Conservation (phyloP, 2,329 filamentous ascomycete species). For the Bertia moriformis region DNA sequence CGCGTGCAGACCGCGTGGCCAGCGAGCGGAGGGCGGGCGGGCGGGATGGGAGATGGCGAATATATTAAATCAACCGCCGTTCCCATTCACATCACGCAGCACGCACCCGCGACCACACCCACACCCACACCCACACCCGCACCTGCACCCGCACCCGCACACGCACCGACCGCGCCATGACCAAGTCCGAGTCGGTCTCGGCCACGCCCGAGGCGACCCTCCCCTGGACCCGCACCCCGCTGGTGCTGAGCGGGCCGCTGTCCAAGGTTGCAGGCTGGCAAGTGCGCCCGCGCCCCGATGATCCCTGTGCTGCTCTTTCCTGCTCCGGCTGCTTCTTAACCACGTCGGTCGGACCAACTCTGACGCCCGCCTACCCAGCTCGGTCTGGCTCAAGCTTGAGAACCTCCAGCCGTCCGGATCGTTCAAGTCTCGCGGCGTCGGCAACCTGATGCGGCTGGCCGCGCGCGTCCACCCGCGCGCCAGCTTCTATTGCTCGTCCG, state of each 20-base stretch:
- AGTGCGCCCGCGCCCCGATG: constrained; percentile 9
- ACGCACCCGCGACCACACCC: too few relatives aligned
- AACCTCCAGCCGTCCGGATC: constrained; percentile 72
- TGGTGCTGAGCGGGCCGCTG: constrained; percentile 50
- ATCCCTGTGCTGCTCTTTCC: background rate
- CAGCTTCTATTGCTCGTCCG: constrained; percentile 62
- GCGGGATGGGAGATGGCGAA: too few relatives aligned
- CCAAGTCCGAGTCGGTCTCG: too few relatives aligned
- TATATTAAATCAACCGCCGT: background rate
- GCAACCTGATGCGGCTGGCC: constrained; percentile 50
- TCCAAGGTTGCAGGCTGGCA: constrained; percentile 62
- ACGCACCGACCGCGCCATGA: too few relatives aligned
- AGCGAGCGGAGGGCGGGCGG: too few relatives aligned
- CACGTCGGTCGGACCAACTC: constrained; percentile 3
- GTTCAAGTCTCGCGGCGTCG: constrained; percentile 67
- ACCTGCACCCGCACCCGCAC: too few relatives aligned
- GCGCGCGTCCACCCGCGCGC: constrained; percentile 21
- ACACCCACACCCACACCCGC: too few relatives aligned
- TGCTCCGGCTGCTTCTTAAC: constrained; percentile 6
- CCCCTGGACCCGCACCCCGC: constrained; percentile 61
- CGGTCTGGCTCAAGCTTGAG: constrained; percentile 74
- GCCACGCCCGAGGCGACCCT: too few relatives aligned
- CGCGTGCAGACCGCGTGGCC: too few relatives aligned
- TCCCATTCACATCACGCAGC: background rate
- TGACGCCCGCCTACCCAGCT: constrained; percentile 31